Evolutionary conservation across 2,329 filamentous ascomycete species (phyloP).

Genomic region (Apiospora sp.): DNA sequence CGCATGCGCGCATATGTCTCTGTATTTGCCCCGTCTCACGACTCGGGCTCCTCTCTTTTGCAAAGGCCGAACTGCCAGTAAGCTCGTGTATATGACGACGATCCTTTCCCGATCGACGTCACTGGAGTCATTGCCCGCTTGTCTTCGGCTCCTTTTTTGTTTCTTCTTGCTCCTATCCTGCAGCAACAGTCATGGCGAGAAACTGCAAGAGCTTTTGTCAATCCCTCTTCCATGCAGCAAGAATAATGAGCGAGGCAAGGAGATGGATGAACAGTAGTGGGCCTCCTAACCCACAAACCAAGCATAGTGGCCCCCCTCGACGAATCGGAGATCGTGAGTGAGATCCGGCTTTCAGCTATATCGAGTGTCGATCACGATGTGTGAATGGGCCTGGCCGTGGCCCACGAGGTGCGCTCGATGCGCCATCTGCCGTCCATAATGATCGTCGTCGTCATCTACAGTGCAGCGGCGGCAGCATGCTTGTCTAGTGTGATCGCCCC

Average conservation of each 20-base stretch:
- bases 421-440: background rate
- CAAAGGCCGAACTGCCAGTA: background rate
- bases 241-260: background rate
- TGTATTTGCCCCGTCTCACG: background rate
- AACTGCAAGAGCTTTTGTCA: background rate
- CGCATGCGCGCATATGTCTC: background rate
- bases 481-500: background rate
- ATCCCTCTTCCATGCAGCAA: background rate
- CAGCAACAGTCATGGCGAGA: background rate
- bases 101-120: slow-evolving; percentile 15
- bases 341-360: slow-evolving; percentile 17
- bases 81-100: slow-evolving; percentile 2
- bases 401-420: background rate
- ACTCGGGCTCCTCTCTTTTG: background rate
- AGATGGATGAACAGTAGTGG: background rate
- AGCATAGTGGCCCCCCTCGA: background rate
- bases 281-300: background rate
- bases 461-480: background rate
- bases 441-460: slow-evolving; percentile 6
- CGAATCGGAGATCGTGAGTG: slow-evolving; percentile 1
- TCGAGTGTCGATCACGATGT: slow-evolving; percentile 6
- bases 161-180: background rate
- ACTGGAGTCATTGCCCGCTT: background rate
- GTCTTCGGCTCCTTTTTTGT: background rate
- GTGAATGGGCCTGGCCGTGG: background rate